phyloP scores from a whole-genome alignment of 2,329 filamentous ascomycete species.

The Dissoconium aciculare region DNA sequence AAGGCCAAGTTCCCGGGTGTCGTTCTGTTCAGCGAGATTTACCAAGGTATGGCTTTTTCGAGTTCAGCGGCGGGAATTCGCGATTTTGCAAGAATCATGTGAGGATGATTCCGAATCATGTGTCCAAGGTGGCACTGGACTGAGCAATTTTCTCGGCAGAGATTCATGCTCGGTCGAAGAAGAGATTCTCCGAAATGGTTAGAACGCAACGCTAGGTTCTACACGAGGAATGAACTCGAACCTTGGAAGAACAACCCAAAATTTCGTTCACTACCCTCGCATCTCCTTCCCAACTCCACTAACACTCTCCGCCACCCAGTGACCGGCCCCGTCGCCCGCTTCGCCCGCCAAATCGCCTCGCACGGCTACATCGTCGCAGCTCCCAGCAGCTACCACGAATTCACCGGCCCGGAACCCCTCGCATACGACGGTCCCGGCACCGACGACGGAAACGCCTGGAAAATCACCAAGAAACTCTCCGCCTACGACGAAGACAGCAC shows the following conservation, averaged over 20 bases:
- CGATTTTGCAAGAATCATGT: too few species aligned
- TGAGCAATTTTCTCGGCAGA: too few species aligned
- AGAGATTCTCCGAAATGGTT: too few species aligned
- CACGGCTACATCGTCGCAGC: slow-evolving; percentile 90
- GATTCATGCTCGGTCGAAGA: too few species aligned
- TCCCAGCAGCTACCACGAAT: slow-evolving; percentile 85
- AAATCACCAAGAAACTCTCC: slow-evolving; percentile 61
- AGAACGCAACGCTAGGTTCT: too few species aligned
- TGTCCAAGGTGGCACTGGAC: too few species aligned
- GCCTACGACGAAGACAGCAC: slow-evolving; percentile 58
- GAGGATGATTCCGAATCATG: too few species aligned
- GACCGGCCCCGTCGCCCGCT: slow-evolving; percentile 76
- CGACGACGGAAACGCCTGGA: slow-evolving; percentile 74
- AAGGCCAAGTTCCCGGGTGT: slow-evolving; percentile 82
- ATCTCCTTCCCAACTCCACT: not conserved
- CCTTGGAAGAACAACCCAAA: too few species aligned
- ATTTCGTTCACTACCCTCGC: not conserved
- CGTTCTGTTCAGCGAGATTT: slow-evolving; percentile 84
- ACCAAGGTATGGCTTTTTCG: slow-evolving; percentile 80
- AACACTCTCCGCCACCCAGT: slow-evolving; percentile 42
- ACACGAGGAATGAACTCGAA: too few species aligned
- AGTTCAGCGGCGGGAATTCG: too few species aligned
- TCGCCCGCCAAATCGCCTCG: slow-evolving; percentile 79
- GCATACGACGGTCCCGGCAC: slow-evolving; percentile 80
- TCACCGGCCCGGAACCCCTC: slow-evolving; percentile 68